These are phyloP conservation scores for Bryoerythrophyllum caledonicum DNA, from an alignment of 225 moss, liverwort and hornwort genomes.

Conservation along the genomic window DNA sequence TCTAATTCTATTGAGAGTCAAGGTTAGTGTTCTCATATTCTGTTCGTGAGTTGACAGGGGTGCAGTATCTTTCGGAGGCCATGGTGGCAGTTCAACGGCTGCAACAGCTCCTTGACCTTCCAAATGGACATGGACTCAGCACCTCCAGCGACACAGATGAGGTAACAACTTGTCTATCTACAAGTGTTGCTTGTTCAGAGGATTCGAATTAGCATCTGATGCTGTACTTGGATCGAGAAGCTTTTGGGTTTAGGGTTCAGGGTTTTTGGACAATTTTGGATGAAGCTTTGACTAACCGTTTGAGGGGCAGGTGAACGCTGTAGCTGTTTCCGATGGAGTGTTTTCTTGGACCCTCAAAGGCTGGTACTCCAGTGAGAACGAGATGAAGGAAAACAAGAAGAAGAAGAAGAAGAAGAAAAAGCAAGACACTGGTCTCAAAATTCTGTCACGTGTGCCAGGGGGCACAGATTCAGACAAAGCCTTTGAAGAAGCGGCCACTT, in stretches of 20 bases:
- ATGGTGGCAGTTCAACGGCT: constrained; percentile 67
- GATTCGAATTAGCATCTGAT: not conserved
- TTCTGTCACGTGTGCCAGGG: constrained; percentile 16
- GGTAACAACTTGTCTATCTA: constrained; percentile 25
- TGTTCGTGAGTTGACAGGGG: constrained; percentile 38
- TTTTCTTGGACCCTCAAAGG: constrained; percentile 74
- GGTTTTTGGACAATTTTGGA: not conserved
- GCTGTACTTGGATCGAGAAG: not conserved
- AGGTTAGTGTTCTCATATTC: not conserved
- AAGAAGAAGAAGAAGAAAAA: constrained; percentile 39
- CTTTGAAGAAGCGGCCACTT: constrained; percentile 21
- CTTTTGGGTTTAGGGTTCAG: too few species aligned
- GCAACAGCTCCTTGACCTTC: constrained; percentile 74
- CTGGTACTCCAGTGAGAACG: constrained; percentile 16
- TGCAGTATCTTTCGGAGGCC: constrained; percentile 61
- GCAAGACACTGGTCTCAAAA: constrained; percentile 1
- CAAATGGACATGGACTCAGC: constrained; percentile 57
- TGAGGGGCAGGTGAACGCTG: constrained; percentile 38
- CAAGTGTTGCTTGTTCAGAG: not conserved
- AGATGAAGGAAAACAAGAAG: constrained; percentile 1
- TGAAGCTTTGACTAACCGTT: constrained; percentile 13
- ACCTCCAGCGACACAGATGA: constrained; percentile 32
- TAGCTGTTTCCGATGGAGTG: constrained; percentile 48
- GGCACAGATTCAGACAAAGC: constrained; percentile 12
- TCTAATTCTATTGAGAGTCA: too few species aligned